phyloP scores from a whole-genome alignment of 2,329 filamentous ascomycete genomes.

The Decorospora gaudefroyi region DNA sequence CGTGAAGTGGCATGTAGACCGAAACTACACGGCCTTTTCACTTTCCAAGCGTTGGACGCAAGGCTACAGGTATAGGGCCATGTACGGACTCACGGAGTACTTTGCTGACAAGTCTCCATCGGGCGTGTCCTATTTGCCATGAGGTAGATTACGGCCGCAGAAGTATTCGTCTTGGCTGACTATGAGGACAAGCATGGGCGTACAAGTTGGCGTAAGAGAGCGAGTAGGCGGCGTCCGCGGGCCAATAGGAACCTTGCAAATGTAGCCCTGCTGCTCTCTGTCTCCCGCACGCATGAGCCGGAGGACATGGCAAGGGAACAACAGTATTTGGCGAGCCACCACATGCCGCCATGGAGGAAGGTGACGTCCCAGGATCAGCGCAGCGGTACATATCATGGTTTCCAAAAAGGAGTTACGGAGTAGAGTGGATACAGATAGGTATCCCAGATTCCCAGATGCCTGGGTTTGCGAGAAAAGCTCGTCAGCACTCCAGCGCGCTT shows the following conservation, averaged over 20 bases:
- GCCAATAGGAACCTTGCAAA: conserved; percentile 22
- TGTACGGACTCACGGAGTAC: too few relatives aligned
- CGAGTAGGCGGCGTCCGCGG: background rate
- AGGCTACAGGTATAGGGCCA: background rate
- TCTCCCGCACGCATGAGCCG: conserved; percentile 17
- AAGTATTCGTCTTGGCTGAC: background rate
- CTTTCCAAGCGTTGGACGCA: background rate
- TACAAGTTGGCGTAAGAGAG: conserved; percentile 1
- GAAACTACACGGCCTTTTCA: background rate
- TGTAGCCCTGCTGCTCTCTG: conserved; percentile 5
- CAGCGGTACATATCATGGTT: conserved; percentile 2
- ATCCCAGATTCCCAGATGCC: background rate
- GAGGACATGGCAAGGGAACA: conserved; percentile 20
- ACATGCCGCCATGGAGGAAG: conserved; percentile 5
- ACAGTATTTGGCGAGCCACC: conserved; percentile 9
- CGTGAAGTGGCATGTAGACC: conserved; percentile 11
- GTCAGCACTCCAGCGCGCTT: conserved; percentile 1
- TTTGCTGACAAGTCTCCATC: conserved; percentile 8
- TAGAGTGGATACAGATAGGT: background rate
- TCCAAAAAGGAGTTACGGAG: background rate
- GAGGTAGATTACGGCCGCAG: too few relatives aligned
- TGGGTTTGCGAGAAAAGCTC: background rate
- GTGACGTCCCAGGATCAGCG: conserved; percentile 24
- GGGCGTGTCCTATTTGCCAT: too few relatives aligned
- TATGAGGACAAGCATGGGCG: conserved; percentile 2